Conservation (phyloP, 202 grass and related monocot species). For the Setaria italica region DNA sequence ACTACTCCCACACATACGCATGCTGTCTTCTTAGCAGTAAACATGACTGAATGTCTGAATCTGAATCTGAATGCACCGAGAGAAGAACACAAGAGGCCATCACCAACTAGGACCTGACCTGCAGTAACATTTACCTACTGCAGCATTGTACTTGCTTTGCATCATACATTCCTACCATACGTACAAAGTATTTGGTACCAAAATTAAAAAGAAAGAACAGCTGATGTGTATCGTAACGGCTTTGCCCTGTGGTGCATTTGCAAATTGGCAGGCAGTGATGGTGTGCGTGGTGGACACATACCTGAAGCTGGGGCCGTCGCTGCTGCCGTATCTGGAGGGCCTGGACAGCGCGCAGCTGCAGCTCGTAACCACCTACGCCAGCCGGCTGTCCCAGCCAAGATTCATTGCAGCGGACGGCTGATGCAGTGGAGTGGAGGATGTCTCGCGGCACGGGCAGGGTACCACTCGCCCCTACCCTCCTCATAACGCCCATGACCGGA, state of each 20-base stretch:
- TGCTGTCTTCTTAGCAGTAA: background rate
- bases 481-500: constrained; percentile 9
- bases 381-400: constrained; percentile 57
- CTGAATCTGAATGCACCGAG: background rate
- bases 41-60: background rate
- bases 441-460: constrained; percentile 5
- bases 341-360: constrained; percentile 68
- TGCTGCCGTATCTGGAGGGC: constrained; percentile 69
- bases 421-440: constrained; percentile 6
- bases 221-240: background rate
- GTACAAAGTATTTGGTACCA: background rate
- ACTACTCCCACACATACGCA: background rate
- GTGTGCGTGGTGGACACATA: constrained; percentile 82
- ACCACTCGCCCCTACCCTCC: background rate
- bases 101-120: background rate
- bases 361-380: constrained; percentile 75
- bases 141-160: background rate
- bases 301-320: constrained; percentile 71
- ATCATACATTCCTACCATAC: background rate
- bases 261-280: constrained; percentile 60
- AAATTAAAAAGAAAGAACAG: background rate
- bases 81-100: background rate
- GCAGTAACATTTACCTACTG: background rate
- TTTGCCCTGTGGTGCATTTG: background rate
- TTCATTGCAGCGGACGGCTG: constrained; percentile 49